phyloP scores from a whole-genome alignment of 1,284 basidiomycete genomes.

The Cutaneotrichosporon daszewskae region DNA sequence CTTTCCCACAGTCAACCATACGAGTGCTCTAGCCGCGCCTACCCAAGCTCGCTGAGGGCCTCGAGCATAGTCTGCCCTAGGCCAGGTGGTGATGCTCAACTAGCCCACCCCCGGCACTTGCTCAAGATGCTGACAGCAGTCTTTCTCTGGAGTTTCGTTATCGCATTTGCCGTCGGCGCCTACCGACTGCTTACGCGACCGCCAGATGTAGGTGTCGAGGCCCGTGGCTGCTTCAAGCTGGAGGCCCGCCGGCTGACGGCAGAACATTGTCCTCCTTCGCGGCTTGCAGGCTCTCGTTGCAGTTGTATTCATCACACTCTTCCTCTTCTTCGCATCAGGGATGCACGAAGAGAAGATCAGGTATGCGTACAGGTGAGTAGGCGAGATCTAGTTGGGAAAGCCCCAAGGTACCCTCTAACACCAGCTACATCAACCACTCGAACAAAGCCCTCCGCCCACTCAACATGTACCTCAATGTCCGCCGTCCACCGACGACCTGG shows the following conservation, averaged over 20 bases:
- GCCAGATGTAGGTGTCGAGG: slow-evolving; percentile 24
- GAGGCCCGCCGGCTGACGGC: not conserved
- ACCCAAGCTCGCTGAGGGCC: too few relatives aligned
- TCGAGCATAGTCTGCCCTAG: too few relatives aligned
- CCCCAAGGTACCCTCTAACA: too few relatives aligned
- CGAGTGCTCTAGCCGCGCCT: too few relatives aligned
- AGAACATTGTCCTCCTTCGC: slow-evolving; percentile 27
- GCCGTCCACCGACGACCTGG: slow-evolving; percentile 57
- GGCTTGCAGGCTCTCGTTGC: slow-evolving; percentile 63
- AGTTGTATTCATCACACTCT: slow-evolving; percentile 79
- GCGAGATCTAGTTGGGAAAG: too few relatives aligned
- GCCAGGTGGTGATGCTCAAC: too few relatives aligned
- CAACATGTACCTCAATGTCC: slow-evolving; percentile 96
- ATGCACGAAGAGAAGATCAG: slow-evolving; percentile 95
- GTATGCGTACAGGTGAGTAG: slow-evolving; percentile 83
- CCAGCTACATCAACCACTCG: slow-evolving; percentile 90
- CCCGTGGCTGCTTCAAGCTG: too few relatives aligned
- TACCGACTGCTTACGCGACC: slow-evolving; percentile 30
- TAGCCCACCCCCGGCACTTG: too few relatives aligned
- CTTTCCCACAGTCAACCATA: too few relatives aligned
- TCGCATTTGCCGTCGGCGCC: slow-evolving; percentile 22
- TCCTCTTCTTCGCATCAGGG: slow-evolving; percentile 92
- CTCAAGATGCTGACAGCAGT: slow-evolving; percentile 25
- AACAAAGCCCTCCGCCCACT: slow-evolving; percentile 85
- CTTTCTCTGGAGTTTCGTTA: slow-evolving; percentile 39